Conservation (phyloP, 2,329 filamentous ascomycete species). For the Thielaviopsis populi region DNA sequence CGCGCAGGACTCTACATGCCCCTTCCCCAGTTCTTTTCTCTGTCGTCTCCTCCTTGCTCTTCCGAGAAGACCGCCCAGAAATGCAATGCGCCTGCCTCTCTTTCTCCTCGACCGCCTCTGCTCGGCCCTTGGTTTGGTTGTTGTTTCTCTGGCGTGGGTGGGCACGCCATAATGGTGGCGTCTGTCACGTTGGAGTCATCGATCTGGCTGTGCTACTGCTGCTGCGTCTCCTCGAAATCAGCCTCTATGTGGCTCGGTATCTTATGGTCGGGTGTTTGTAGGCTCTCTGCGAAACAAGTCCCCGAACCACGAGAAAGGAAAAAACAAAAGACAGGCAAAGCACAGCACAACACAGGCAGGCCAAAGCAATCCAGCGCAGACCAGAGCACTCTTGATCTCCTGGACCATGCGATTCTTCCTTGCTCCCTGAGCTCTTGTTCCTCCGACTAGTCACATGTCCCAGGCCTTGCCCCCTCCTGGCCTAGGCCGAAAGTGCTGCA, state of each 20-base stretch:
- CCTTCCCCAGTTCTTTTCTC: background rate
- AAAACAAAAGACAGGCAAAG: no score
- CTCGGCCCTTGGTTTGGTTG: no score
- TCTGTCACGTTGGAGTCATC: no score
- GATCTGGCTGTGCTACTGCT: no score
- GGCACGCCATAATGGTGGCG: no score
- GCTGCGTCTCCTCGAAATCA: no score
- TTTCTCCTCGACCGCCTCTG: background rate
- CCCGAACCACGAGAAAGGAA: background rate
- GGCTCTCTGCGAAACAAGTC: no score
- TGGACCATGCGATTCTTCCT: background rate
- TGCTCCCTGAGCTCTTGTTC: background rate
- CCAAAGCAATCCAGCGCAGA: no score
- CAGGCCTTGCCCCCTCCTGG: background rate
- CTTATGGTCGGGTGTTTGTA: background rate
- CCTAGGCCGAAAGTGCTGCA: background rate
- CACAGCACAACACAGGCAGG: background rate
- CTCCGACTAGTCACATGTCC: background rate
- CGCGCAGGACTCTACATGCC: background rate
- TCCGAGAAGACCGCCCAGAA: background rate
- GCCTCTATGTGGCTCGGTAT: no score
- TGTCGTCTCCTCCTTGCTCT: background rate
- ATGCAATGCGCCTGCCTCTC: background rate
- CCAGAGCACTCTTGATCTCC: no score
- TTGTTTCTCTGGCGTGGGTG: no score